A percentile compares a stretch with the other conserved stretches of the same genome.
Evolutionary conservation across 352 stramenopile species (phyloP).

Genomic region (Sclerospora graminicola): DNA sequence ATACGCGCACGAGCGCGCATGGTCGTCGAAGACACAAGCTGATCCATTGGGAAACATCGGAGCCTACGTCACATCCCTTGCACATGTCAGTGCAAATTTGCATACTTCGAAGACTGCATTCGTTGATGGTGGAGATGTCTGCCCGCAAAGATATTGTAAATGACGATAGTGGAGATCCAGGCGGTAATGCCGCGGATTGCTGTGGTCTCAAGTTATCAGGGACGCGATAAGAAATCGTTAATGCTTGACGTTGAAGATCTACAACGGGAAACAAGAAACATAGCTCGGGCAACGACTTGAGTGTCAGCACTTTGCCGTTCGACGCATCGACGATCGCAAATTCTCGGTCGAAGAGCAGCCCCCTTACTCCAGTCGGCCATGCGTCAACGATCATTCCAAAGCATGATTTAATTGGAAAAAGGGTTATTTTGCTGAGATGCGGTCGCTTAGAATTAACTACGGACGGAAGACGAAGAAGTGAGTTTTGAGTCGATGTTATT

Average conservation of each 20-base stretch:
- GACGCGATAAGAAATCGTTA: slow-evolving; percentile 35
- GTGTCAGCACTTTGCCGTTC: slow-evolving; percentile 34
- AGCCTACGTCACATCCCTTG: slow-evolving; percentile 40
- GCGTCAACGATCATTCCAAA: slow-evolving; percentile 36
- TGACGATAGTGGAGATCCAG: background rate
- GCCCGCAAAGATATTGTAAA: slow-evolving; percentile 34
- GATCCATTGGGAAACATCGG: slow-evolving; percentile 51
- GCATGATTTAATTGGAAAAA: slow-evolving; percentile 79
- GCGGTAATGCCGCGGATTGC: slow-evolving; percentile 1
- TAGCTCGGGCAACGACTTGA: slow-evolving; percentile 49
- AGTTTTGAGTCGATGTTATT: background rate
- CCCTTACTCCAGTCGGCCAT: slow-evolving; percentile 51
- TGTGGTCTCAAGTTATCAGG: background rate
- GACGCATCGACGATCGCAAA: slow-evolving; percentile 60
- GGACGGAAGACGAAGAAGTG: background rate
- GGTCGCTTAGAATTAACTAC: background rate
- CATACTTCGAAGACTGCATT: slow-evolving; percentile 23
- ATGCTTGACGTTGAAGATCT: slow-evolving; percentile 41
- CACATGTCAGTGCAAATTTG: slow-evolving; percentile 43
- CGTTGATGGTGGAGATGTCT: slow-evolving; percentile 11
- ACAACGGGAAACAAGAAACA: slow-evolving; percentile 53
- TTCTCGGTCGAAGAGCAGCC: slow-evolving; percentile 60
- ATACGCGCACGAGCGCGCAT: slow-evolving; percentile 66
- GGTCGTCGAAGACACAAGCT: slow-evolving; percentile 42
- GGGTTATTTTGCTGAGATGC: slow-evolving; percentile 39